Base-by-base conservation (phyloP, 2,329 filamentous ascomycete species). In the Corinectria fuckeliana region DNA sequence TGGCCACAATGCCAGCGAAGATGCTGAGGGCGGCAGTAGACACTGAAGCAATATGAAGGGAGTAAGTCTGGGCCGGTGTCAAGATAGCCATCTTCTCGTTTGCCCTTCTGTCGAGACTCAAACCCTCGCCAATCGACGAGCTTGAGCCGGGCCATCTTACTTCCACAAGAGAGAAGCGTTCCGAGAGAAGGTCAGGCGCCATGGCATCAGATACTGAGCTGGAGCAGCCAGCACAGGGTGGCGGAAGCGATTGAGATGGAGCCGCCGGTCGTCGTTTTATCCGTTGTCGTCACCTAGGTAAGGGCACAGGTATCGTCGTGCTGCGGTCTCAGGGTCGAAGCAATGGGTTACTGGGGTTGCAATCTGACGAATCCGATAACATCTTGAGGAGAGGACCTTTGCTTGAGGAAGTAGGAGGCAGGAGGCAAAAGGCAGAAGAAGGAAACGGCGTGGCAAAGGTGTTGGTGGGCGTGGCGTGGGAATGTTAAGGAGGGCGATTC, bases 11-110 rank as follows among this genome's bases (percentile, higher is more conserved):
- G 0, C 83, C 83, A 10, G 85, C 80, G 3, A 82, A 52, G 28
- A 91, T 76, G 66, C 88, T 91, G 63, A 87, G 59, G 1, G 78
- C 75, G 4, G 80, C 76, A 21, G 79, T 70, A 3, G 73, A 66
- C 16, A 87, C 66, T 1, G 82, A 74, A 2, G 69, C 62, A 4
- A 72, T 20, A 14, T 71, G 60, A 7, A 75, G 63, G 2, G 36
- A 49, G 47, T 66, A 53, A 5, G 71, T 64, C 39, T 74, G 66
- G 7, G 58, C 16, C 0, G 53, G 49, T 1, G 63, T 61, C 10
- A 67, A 58, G 51, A 2, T 60, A 56, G 62, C 26, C 56, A 66
- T 59, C 6, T 58, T 68, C 36, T 68, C 64, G 26, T 63, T 57
- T 16, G 42, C 51, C 14, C 58, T 34, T 32, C 39, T 18, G 36